Percentiles rank a stretch among this genome's conserved stretches.
Conservation (phyloP, 1,284 basidiomycete genomes). For the Tetrapyrgos nigripes region DNA sequence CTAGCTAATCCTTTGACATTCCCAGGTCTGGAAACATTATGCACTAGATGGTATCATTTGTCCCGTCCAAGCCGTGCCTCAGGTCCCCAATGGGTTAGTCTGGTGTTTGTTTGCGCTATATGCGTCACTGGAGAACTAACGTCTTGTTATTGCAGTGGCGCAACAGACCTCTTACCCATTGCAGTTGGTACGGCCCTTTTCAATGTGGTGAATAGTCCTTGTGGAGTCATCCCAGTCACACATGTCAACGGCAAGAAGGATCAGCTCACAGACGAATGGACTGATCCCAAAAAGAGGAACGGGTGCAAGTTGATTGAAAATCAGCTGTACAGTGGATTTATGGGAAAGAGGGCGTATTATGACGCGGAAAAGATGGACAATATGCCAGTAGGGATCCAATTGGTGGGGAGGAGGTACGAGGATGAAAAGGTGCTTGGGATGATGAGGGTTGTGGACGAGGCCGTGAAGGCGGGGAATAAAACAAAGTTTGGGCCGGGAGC, state of each 20-base stretch:
- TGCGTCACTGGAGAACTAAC: too few species aligned
- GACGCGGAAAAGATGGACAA: conserved; percentile 77
- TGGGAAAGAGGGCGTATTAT: conserved; percentile 57
- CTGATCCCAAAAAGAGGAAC: conserved; percentile 39
- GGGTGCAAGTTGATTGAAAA: conserved; percentile 64
- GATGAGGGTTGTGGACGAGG: conserved; percentile 82
- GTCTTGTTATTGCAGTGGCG: conserved; percentile 44
- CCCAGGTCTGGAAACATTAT: conserved; percentile 74
- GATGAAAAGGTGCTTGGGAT: conserved; percentile 87
- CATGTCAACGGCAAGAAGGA: conserved; percentile 75
- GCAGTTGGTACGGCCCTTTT: conserved; percentile 60
- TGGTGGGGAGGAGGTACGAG: conserved; percentile 81
- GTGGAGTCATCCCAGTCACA: conserved; percentile 83
- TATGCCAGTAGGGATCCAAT: conserved; percentile 84
- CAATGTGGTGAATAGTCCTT: conserved; percentile 83
- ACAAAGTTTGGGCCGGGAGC: conserved; percentile 53
- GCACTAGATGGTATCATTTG: conserved; percentile 79
- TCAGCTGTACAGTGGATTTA: conserved; percentile 56
- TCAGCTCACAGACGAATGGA: conserved; percentile 65
- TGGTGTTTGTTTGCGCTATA: conserved; percentile 1
- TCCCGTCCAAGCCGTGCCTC: conserved; percentile 76
- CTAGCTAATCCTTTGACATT: background rate
- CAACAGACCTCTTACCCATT: conserved; percentile 58
- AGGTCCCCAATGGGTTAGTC: conserved; percentile 71
- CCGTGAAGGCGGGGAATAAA: conserved; percentile 57